These are phyloP conservation scores for Suillus spraguei DNA, from an alignment of 768 basidiomycete species.

Conservation along the genomic window DNA sequence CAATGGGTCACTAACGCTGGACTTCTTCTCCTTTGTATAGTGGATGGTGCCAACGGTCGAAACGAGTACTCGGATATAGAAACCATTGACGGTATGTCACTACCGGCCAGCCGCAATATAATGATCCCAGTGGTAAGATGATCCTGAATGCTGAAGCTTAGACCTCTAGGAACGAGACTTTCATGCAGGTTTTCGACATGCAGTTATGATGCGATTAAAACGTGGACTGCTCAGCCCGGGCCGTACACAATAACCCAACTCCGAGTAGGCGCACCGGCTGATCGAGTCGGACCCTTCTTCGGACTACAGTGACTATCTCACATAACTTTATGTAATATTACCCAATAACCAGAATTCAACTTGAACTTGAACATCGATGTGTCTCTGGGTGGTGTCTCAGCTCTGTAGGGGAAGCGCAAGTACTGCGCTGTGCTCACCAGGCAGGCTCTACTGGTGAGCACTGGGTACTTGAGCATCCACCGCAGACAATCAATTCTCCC, in stretches of 20 bases:
- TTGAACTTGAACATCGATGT: too few relatives aligned
- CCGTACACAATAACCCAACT: too few relatives aligned
- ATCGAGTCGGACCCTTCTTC: neutral
- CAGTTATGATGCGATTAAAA: neutral
- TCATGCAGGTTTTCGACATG: neutral
- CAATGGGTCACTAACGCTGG: neutral
- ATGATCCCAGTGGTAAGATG: neutral
- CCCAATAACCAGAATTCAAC: too few relatives aligned
- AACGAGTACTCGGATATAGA: neutral
- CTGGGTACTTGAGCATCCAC: too few relatives aligned
- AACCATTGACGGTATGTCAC: neutral
- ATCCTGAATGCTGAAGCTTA: neutral
- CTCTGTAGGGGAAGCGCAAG: too few relatives aligned
- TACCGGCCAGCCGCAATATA: neutral
- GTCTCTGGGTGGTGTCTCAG: too few relatives aligned
- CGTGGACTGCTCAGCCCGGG: too few relatives aligned
- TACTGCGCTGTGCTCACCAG: too few relatives aligned
- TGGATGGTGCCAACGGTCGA: slow-evolving; percentile 5
- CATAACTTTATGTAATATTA: too few relatives aligned
- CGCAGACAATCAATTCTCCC: too few relatives aligned
- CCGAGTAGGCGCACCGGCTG: neutral
- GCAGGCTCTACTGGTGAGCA: too few relatives aligned
- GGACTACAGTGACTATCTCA: too few relatives aligned
- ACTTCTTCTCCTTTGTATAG: neutral
- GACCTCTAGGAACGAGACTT: neutral